Evolutionary conservation across 306 rosid genomes (phyloP), one percentile per base, ranked within the genome.

Genomic region (Dalbergia cultrata): DNA sequence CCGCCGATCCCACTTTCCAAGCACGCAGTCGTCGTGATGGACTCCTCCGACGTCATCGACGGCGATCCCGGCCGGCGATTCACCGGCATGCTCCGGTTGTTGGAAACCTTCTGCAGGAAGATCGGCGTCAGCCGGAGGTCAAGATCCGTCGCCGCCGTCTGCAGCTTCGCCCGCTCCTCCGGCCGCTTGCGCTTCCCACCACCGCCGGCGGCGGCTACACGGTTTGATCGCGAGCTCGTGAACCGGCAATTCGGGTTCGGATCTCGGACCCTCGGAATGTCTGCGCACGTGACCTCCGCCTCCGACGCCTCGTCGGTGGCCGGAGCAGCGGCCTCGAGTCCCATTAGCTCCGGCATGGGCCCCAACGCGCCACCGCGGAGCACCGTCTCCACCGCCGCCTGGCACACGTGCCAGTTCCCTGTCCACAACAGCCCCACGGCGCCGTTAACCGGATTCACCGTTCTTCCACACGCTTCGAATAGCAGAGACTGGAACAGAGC

Each of bases 381-480:
- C 17, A 94, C 94, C 0, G 93, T 94, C 80, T 94, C 97, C 12
- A 94, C 97, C 35, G 98, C 98, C 0, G 95, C 92, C 84, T 90
- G 95, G 72, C 97, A 94, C 77, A 91, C 87, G 83, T 90, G 90
- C 98, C 98, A 94, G 88, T 90, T 94, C n/a, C 98, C 97, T 5
- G 93, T 89, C 98, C 97, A 92, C 12, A 94, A 81, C 45, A 94
- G 88, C 6, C 98, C 98, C 0, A 94, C 98, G 0, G 98, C 97
- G 2, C 98, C 98, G 81, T 90, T 91, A 5, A 94, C 95, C 2
- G 98, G 98, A 63, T 92, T 94, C 47, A 92, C 93, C 52, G 98
- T 92, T 66, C 98, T 88, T 4, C 98, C 98, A 10, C 97, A 92
- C 13, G 98, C 97, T 77, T 94, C 98, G n/a, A 94, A 92, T 47